These are phyloP conservation scores for Cucumis sativus DNA, from an alignment of 306 rosid genomes.

Conservation along the genomic window DNA sequence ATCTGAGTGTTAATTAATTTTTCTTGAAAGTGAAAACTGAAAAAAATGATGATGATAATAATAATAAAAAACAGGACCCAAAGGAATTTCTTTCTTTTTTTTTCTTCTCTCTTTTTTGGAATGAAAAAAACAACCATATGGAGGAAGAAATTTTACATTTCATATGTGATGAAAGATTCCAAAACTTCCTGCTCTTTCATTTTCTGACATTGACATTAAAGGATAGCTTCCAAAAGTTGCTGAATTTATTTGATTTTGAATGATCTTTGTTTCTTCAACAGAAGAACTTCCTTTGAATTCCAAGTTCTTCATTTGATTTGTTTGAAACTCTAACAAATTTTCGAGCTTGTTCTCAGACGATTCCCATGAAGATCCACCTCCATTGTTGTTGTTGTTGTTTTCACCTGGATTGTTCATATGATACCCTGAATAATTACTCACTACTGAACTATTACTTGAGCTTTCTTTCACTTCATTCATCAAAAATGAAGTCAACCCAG, in stretches of 20 bases:
- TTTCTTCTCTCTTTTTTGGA: neutral
- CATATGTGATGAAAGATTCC: conserved; percentile 2
- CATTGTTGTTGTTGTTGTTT: conserved; percentile 19
- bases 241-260: neutral
- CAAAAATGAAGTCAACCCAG: conserved; percentile 40
- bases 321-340: conserved; percentile 47
- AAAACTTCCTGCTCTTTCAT: neutral
- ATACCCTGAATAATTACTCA: conserved; percentile 45
- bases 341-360: conserved; percentile 41
- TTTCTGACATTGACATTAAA: conserved; percentile 1
- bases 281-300: conserved; percentile 48
- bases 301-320: conserved; percentile 41
- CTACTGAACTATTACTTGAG: conserved; percentile 77
- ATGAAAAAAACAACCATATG: neutral
- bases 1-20: neutral
- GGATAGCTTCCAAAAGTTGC: conserved; percentile 5
- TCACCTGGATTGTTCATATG: conserved; percentile 30
- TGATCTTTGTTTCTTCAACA: conserved; percentile 22
- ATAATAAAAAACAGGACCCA: neutral
- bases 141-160: conserved; percentile 1
- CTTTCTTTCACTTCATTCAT: conserved; percentile 58
- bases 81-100: neutral
- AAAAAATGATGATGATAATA: too few species aligned
- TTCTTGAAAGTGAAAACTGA: neutral
- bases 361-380: conserved; percentile 40